Evolutionary conservation across 2,329 filamentous ascomycete genomes (phyloP).

Genomic region (Epichloe gansuensis): DNA sequence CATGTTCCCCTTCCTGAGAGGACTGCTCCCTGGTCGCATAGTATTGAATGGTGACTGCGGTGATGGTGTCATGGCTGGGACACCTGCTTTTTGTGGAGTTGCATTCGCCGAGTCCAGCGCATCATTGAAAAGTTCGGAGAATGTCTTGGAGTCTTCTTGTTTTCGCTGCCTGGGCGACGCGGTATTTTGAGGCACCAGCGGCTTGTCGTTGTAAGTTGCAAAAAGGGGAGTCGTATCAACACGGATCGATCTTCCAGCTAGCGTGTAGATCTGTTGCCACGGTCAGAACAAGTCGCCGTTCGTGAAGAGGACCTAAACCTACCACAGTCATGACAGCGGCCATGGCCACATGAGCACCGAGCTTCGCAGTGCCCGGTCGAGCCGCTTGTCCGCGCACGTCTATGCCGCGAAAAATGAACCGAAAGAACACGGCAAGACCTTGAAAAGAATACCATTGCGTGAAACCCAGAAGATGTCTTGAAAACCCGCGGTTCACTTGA

Average conservation of each 20-base stretch:
- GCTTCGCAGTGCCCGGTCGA: slow-evolving; percentile 26
- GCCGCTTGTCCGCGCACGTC: slow-evolving; percentile 26
- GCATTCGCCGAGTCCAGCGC: slow-evolving; percentile 16
- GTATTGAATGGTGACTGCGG: slow-evolving; percentile 3
- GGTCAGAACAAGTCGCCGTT: background rate
- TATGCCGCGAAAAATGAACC: slow-evolving; percentile 35
- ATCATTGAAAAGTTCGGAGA: slow-evolving; percentile 28
- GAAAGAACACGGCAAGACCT: slow-evolving; percentile 40
- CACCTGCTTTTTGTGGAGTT: slow-evolving; percentile 5
- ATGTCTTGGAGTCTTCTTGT: slow-evolving; percentile 24
- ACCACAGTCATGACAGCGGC: slow-evolving; percentile 40
- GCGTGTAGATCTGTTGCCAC: slow-evolving; percentile 27
- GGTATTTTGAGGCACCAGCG: slow-evolving; percentile 14
- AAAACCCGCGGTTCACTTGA: slow-evolving; percentile 46
- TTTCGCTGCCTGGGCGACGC: slow-evolving; percentile 14
- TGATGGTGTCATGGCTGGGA: slow-evolving; percentile 11
- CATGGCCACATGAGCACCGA: slow-evolving; percentile 43
- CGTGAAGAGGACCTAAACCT: slow-evolving; percentile 15
- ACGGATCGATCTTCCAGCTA: slow-evolving; percentile 33
- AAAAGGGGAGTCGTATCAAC: slow-evolving; percentile 50
- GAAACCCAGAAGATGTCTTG: slow-evolving; percentile 45
- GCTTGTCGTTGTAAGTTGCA: slow-evolving; percentile 10
- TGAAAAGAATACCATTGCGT: slow-evolving; percentile 56
- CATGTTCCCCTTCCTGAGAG: slow-evolving; percentile 4
- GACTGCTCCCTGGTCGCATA: slow-evolving; percentile 2